These are phyloP conservation scores for Leptosphaerulina australis DNA, from an alignment of 2,329 filamentous ascomycete genomes.

Conservation along the genomic window DNA sequence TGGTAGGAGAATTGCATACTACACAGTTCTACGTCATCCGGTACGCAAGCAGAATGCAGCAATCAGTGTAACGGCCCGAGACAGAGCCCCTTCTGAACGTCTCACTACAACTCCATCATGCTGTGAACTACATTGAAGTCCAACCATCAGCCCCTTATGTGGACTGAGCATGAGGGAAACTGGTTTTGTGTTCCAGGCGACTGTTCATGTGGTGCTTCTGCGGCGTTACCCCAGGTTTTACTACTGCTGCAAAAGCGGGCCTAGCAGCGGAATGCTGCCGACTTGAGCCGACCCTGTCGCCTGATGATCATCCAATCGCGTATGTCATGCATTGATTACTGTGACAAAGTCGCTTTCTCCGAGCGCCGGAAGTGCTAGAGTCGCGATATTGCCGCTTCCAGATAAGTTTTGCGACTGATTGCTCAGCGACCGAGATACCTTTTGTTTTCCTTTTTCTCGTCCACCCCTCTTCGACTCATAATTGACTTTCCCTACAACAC, in stretches of 20 bases:
- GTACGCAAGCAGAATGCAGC: neutral
- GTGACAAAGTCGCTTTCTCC: conserved; percentile 16
- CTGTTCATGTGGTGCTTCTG: conserved; percentile 10
- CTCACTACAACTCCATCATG: neutral
- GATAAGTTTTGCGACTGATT: conserved; percentile 19
- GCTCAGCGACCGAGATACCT: conserved; percentile 14
- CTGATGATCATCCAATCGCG: conserved; percentile 16
- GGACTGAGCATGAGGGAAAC: conserved; percentile 3
- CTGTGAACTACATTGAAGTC: neutral
- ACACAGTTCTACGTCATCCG: conserved; percentile 11
- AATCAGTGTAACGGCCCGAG: neutral
- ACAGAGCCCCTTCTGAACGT: neutral
- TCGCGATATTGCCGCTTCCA: too few relatives aligned
- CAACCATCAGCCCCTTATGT: neutral
- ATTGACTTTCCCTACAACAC: conserved; percentile 2
- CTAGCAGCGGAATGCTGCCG: conserved; percentile 10
- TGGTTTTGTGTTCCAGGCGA: neutral
- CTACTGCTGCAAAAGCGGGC: conserved; percentile 15
- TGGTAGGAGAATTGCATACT: neutral
- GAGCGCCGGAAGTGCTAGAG: conserved; percentile 14
- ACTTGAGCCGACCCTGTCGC: conserved; percentile 8
- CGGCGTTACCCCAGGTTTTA: conserved; percentile 20
- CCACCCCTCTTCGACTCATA: neutral
- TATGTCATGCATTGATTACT: conserved; percentile 12
- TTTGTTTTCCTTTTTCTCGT: neutral